Base-by-base conservation (phyloP, 2,329 filamentous ascomycete species). In the Stemphylium lycopersici region DNA sequence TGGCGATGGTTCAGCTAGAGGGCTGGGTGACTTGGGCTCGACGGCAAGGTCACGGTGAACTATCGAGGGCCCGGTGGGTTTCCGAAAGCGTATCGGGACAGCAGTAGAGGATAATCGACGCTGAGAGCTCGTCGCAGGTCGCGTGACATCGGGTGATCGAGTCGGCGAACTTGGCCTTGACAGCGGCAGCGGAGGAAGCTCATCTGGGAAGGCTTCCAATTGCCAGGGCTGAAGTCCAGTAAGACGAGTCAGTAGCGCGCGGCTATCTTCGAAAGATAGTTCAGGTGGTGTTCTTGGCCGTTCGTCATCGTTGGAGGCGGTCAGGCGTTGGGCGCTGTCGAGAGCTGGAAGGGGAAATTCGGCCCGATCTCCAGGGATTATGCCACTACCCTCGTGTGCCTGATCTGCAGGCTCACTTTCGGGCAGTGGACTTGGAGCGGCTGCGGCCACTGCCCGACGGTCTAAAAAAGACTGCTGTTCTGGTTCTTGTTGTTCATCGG, bases 401-500 rank as follows among this genome's bases (percentile, higher is more conserved):
- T 63, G 48, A 63, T 62, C 56, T 47, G 52, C 65, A 60, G 62
- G 50, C 68, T 74, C 71, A 71, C 58, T 71, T 72, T 59, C 73
- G 76, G 77, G 77, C 76, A 74, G 72, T 76, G 80, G 80, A 77
- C 67, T 68, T 63, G 61, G 59, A 63, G 59, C 58, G 55, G 61
- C 58, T 63, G 59, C 67, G 62, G 82, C 81, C 83, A 84, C 84
- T 81, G 82, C 83, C 83, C 83, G 79, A 77, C 79, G 78, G 71
- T 73, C 84, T 87, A 87, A 86, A 86, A 87, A 87, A 86, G 84
- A 81, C 77, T 80, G 71, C 56, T 68, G 75, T 70, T 69, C 77
- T 71, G 76, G 68, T 44, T 62, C 52, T 57, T 64, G 60, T 59
- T 63, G 63, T 60, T 66, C 62, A 66, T 65, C 65, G 65, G 63